Base-by-base conservation (phyloP, 1,284 basidiomycete species). In the Fomitopsis betulina region DNA sequence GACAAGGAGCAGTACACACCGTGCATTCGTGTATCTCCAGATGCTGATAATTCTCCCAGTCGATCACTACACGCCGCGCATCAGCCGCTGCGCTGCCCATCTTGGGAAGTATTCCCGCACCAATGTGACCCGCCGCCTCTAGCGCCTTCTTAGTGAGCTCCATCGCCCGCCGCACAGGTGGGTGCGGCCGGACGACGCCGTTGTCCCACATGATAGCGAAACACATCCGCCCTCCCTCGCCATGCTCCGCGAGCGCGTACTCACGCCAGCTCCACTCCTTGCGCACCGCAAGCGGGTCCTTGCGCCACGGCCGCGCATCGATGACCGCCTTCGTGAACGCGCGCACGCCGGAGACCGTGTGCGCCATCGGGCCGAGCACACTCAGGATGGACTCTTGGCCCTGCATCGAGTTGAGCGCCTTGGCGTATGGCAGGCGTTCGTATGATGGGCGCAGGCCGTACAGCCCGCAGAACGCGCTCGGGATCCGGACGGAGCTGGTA, bases 261-360 rank as follows among this genome's bases (percentile, higher is more conserved):
- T 76, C 79, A 0, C 80, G 76, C 55, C 86, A 79, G 45, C 78
- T 75, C 90, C 89, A 94, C 1, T 78, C 77, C 65, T 89, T 86
- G 27, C 80, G 77, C 5, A 84, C 67, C 1, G 80, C 79, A 30
- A 83, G 71, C 0, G 91, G 89, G 66, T 93, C 91, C 58, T 73
- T 76, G 5, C 79, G 66, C 91, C 91, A 93, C 87, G 82, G 83
- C 69, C 89, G 86, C 10, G 90, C 90, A 59, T 85, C 81, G 43
- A 88, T 65, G 56, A 90, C 86, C n/a, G 75, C 72, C 63, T 79
- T 78, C 21, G 77, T 75, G 70, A 83, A 86, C 17, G 77, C 64
- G 57, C 74, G 72, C 51, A 85, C 65, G n/a, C 73, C 77, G 21
- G 70, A 71, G 38, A 84, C 58, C 1, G 76, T 75, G 40, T 72